phyloP scores from a whole-genome alignment of 176 grass and related monocot genomes.

The Bothriochloa decipiens region DNA sequence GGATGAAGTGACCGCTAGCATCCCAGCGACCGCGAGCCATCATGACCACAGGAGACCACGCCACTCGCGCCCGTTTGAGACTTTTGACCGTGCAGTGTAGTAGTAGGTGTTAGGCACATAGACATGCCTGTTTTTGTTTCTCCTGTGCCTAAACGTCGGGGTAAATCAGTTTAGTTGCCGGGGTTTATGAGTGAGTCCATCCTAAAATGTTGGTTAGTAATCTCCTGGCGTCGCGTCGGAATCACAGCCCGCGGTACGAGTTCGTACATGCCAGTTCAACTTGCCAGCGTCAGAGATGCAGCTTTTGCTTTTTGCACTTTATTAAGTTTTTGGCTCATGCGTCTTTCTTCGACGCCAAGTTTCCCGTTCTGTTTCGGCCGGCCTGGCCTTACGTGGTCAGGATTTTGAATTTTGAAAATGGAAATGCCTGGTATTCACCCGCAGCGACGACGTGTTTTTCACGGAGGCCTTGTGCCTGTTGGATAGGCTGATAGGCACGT shows the following conservation, averaged over 20 bases:
- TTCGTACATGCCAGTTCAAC: background rate
- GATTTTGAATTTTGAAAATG: constrained; percentile 30
- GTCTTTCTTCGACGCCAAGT: constrained; percentile 34
- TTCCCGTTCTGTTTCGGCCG: constrained; percentile 14
- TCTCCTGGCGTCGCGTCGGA: background rate
- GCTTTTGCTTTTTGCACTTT: constrained; percentile 34
- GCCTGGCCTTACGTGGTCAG: background rate
- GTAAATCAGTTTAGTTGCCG: background rate
- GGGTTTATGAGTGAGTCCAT: background rate
- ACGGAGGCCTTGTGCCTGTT: background rate
- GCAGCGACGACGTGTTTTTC: background rate
- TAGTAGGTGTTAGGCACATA: background rate
- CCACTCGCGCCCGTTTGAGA: constrained; percentile 11
- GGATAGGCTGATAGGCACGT: background rate
- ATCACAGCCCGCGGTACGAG: background rate
- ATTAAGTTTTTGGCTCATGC: constrained; percentile 1
- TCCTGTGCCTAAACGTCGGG: background rate
- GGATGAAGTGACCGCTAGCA: background rate
- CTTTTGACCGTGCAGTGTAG: constrained; percentile 22
- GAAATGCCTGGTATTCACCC: background rate
- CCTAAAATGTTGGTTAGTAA: too few relatives aligned
- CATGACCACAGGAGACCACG: constrained; percentile 36
- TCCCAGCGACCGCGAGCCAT: background rate
- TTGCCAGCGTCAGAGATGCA: constrained; percentile 3
- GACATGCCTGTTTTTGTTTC: background rate